A percentile compares a stretch with the other conserved stretches of the same genome.
These are phyloP conservation scores for Clathrospora elynae DNA, from an alignment of 2,329 filamentous ascomycete genomes.

Conservation along the genomic window DNA sequence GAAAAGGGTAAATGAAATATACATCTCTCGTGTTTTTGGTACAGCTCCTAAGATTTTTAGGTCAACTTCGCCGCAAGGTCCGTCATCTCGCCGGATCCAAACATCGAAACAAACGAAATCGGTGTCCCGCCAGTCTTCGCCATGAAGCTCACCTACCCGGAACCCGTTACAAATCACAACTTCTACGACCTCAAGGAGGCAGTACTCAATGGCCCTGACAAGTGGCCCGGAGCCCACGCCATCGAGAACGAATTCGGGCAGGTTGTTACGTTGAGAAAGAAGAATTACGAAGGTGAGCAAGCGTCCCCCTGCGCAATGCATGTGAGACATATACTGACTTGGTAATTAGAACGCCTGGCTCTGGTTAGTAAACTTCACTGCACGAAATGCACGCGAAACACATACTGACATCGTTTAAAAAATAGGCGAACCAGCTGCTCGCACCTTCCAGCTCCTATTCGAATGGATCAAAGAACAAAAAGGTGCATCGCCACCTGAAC, in stretches of 20 bases:
- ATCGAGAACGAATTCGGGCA: constrained; percentile 97
- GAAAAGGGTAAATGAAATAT: too few species aligned
- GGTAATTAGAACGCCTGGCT: too few species aligned
- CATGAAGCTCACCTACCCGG: constrained; percentile 92
- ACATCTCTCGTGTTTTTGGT: too few species aligned
- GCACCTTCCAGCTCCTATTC: constrained; percentile 77
- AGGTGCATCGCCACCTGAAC: constrained; percentile 92
- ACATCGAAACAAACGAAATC: constrained; percentile 98
- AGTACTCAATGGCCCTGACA: constrained; percentile 90
- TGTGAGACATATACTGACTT: too few species aligned
- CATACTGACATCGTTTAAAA: too few species aligned
- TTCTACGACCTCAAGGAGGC: constrained; percentile 95
- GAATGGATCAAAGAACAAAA: constrained; percentile 84
- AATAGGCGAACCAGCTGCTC: constrained; percentile 92
- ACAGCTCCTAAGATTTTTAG: too few species aligned
- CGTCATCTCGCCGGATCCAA: constrained; percentile 97
- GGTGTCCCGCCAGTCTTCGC: constrained; percentile 98
- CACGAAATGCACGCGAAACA: too few species aligned
- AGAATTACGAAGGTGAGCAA: constrained; percentile 83
- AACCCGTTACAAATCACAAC: constrained; percentile 96
- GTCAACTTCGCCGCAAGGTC: constrained; percentile 97
- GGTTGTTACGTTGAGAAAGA: constrained; percentile 83
- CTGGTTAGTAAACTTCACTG: too few species aligned
- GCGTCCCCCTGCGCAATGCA: too few species aligned
- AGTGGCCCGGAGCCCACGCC: constrained; percentile 91